Evolutionary conservation across 441 rosid genomes (phyloP), one percentile per base, ranked within the genome.

Genomic region (Heliophila coronopifolia): DNA sequence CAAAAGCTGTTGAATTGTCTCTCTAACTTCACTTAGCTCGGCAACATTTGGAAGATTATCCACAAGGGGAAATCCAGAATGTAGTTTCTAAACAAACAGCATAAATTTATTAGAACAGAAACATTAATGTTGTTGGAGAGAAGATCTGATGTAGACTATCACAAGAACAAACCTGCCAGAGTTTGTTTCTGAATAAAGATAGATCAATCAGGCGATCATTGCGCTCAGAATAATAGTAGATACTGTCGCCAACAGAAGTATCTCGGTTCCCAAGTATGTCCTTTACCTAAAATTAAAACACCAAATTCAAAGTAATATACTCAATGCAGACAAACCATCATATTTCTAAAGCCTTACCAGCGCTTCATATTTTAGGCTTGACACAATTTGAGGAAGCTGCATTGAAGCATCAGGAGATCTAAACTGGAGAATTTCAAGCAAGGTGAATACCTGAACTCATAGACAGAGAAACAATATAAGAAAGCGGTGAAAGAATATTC

Each of bases 141-240:
- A 10, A 53, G 19, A 54, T 51, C 6, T 42, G 31, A 46, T 25
- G 54, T 25, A 12, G 20, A 27, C 42, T 25, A 41, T 46, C 30
- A 50, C 30, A 33, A 59, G 69, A 63, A 68, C 66, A 54, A 60
- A 86, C 96, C 98, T 85, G 81, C 89, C 89, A 88, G 55, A 92
- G 87, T 65, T 76, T 88, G 64, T 80, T 77, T 22, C 87, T 77
- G 47, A 88, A 81, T 45, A 87, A 76, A 65, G 86, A 66, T 33
- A 88, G 81, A 64, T 88, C 97, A 71, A 92, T 80, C 41, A 88
- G 73, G 47, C 95, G 97, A 65, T 92, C 99, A 43, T 90, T 97
- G 19, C 99, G 95, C 72, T 88, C 94, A 2, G 95, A 81, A 58
- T 83, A 85, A 65, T 78, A 88, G 73, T 92, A 88, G 50, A 81